Evolutionary conservation across 352 stramenopile species (phyloP), one percentile per base, ranked within the genome.

Genomic region (Phytophthora ohioensis): DNA sequence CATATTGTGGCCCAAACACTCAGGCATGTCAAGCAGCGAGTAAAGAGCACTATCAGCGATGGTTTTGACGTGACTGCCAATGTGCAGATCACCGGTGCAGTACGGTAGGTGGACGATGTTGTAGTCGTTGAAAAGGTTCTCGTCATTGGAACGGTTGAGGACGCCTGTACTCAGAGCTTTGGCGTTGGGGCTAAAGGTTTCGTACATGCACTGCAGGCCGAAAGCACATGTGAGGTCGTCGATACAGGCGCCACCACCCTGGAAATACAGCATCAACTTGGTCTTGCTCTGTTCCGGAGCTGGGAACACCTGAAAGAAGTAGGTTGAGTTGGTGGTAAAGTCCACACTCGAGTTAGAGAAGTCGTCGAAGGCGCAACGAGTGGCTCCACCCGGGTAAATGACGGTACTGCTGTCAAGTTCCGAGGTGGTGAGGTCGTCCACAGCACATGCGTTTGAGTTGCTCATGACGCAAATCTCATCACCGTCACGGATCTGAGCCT

Each of bases 241-340:
- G 48, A 91, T 72, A 46, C 84, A 94, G 13, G 81, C 86, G 54
- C 86, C 86, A 32, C 84, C 84, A 51, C 82, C 84, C 59, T 92
- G 84, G 58, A 94, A 84, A 67, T 85, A 94, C 43, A 94, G 61
- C 58, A 94, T 65, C 13, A 94, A 66, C 68, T 94, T 93, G 38
- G 65, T 81, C 63, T 90, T 91, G 61, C 69, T 73, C 49, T 83
- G 53, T 15, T 82, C 69, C 15, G 70, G 64, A 35, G 78, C 76
- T 27, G 86, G 83, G 67, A 92, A 92, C 13, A 92, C 76, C 66
- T 91, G 82, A 73, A 92, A 92, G 62, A 91, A 91, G 73, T 87
- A 94, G 10, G 84, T 87, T 38, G 73, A 34, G 52, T 87, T 87
- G 27, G 80, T 84, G n/a, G 52, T 65, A 30, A 82, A 87, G 61